phyloP scores from a whole-genome alignment of 179 eudicot genomes.

The Spergularia azorica region DNA sequence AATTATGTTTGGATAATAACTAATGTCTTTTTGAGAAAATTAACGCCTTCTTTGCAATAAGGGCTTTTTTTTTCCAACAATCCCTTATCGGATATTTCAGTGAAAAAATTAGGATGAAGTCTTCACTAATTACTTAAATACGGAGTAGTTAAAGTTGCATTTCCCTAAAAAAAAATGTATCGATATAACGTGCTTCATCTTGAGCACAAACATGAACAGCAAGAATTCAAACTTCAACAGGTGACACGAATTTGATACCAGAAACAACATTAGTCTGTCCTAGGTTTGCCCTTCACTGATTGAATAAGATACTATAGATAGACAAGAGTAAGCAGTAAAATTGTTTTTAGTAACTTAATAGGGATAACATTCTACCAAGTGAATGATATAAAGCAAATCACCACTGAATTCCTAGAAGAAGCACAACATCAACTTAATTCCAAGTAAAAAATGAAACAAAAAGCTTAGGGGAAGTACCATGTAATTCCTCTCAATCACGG shows the following conservation, averaged over 20 bases:
- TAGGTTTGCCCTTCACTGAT: not conserved
- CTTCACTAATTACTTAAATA: no score
- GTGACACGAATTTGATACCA: not conserved
- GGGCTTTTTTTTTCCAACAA: no score
- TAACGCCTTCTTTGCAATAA: no score
- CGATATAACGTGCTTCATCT: not conserved
- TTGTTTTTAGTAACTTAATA: not conserved
- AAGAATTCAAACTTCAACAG: not conserved
- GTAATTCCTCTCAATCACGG: conserved; percentile 36
- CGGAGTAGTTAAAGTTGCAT: no score
- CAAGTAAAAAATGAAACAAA: not conserved
- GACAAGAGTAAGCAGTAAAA: not conserved
- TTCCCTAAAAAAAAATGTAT: no score
- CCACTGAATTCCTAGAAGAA: not conserved
- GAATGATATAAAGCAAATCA: not conserved
- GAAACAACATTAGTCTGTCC: not conserved
- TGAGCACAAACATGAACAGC: not conserved
- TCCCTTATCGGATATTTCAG: no score
- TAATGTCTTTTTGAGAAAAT: no score
- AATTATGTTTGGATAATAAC: no score
- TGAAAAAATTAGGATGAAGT: no score
- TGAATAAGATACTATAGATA: not conserved
- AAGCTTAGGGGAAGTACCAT: conserved; percentile 14
- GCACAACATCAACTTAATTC: not conserved
- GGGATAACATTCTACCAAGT: no score